Percentiles rank a stretch among this genome's conserved stretches.
These are phyloP conservation scores for Mytilinidion resinicola DNA, from an alignment of 495 filamentous ascomycete species.

Conservation along the genomic window DNA sequence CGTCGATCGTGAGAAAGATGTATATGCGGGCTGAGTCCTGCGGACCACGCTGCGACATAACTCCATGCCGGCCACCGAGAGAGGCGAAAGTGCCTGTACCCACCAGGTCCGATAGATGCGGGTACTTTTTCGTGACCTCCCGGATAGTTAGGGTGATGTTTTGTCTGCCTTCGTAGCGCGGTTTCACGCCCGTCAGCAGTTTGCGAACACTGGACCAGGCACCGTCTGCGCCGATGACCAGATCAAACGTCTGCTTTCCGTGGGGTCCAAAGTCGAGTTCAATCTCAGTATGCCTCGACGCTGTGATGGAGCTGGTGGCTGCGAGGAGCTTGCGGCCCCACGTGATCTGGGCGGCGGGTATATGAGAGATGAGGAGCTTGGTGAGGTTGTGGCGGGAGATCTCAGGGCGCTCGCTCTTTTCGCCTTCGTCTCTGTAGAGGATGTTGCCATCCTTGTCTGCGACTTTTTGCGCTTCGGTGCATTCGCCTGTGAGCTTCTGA, in stretches of 20 bases:
- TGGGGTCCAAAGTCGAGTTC: constrained; percentile 33
- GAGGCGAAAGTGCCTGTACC: constrained; percentile 17
- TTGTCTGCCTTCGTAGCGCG: constrained; percentile 23
- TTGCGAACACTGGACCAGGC: constrained; percentile 24
- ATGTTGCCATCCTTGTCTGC: constrained; percentile 39
- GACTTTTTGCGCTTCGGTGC: constrained; percentile 35
- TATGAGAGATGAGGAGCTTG: constrained; percentile 35
- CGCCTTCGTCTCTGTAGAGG: constrained; percentile 33
- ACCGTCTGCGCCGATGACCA: constrained; percentile 28
- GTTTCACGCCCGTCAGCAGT: constrained; percentile 14
- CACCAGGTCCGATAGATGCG: constrained; percentile 4
- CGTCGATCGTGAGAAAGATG: constrained; percentile 32
- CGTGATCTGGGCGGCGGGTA: constrained; percentile 40
- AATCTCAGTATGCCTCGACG: constrained; percentile 21
- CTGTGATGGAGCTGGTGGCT: constrained; percentile 9
- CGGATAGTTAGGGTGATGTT: constrained; percentile 25
- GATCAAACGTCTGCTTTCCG: constrained; percentile 14
- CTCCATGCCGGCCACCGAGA: constrained; percentile 30
- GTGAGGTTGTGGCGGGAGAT: constrained; percentile 38
- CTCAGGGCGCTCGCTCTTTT: constrained; percentile 41
- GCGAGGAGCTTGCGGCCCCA: constrained; percentile 43
- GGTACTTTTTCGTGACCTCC: constrained; percentile 19
- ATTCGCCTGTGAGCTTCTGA: constrained; percentile 30
- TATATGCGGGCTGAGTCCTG: constrained; percentile 41
- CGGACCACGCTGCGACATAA: constrained; percentile 36